Conservation (phyloP, 2,329 filamentous ascomycete species). For the Diaporthe aspalathi region DNA sequence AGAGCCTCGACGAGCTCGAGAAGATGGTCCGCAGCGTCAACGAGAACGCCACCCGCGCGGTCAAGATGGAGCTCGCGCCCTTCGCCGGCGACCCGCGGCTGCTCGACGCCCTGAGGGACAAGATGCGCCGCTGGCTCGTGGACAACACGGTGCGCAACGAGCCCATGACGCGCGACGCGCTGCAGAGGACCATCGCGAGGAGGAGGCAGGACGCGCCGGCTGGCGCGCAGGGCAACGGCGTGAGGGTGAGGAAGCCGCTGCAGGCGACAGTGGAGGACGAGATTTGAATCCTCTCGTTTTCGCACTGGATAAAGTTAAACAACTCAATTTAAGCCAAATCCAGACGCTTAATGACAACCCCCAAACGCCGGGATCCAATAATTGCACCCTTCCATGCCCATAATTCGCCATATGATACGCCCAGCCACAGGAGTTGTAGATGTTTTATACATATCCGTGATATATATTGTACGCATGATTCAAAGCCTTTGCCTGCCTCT, state of each 20-base stretch:
- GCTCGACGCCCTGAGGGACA: constrained; percentile 73
- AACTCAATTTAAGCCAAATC: not conserved
- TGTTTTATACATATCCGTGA: not conserved
- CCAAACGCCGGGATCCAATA: not conserved
- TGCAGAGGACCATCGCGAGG: constrained; percentile 74
- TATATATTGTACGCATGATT: constrained; percentile 10
- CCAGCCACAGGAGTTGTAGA: not conserved
- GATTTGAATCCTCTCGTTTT: not conserved
- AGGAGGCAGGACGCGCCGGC: constrained; percentile 71
- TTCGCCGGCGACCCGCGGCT: constrained; percentile 78
- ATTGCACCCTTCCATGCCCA: not conserved
- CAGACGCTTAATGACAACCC: not conserved
- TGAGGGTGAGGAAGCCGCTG: constrained; percentile 29
- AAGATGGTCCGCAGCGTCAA: constrained; percentile 70
- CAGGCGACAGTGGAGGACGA: constrained; percentile 23
- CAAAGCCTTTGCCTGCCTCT: constrained; percentile 68
- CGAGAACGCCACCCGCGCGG: constrained; percentile 74
- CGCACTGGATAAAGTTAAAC: not conserved
- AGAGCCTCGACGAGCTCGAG: constrained; percentile 77
- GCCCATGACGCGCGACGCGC: constrained; percentile 83
- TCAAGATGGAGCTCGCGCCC: constrained; percentile 84
- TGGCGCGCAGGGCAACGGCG: constrained; percentile 66
- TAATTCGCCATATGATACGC: not conserved
- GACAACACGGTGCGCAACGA: constrained; percentile 85
- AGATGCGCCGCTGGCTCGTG: constrained; percentile 87